Evolutionary conservation across 768 basidiomycete species (phyloP).

Genomic region (Mycena albidolilacea): DNA sequence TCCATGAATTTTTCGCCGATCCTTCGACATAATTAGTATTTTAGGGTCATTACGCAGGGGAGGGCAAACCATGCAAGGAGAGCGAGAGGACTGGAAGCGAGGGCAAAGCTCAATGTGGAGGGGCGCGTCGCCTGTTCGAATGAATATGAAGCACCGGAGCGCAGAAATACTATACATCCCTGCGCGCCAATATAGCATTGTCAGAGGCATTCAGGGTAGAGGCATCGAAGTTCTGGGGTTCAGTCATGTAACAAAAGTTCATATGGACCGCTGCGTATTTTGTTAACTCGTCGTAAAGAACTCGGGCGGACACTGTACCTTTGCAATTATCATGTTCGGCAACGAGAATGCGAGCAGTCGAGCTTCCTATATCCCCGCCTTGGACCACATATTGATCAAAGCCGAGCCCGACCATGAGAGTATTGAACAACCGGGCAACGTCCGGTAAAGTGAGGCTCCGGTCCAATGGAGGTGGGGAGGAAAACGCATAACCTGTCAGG

Average conservation of each 20-base stretch:
- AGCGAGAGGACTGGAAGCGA: slow-evolving; percentile 43
- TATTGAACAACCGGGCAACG: slow-evolving; percentile 43
- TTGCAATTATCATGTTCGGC: slow-evolving; percentile 42
- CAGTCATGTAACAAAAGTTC: slow-evolving; percentile 8
- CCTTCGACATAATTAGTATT: slow-evolving; percentile 35
- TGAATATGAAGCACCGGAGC: slow-evolving; percentile 34
- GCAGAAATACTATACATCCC: slow-evolving; percentile 7
- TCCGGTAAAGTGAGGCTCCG: slow-evolving; percentile 32
- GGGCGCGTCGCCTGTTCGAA: slow-evolving; percentile 43
- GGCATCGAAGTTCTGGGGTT: background rate
- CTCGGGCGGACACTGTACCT: slow-evolving; percentile 38
- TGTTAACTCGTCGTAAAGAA: background rate
- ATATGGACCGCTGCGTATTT: background rate
- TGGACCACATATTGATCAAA: slow-evolving; percentile 47
- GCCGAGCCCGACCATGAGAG: slow-evolving; percentile 49
- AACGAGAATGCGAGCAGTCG: slow-evolving; percentile 41
- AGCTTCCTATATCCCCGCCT: slow-evolving; percentile 50
- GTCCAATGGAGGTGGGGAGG: background rate
- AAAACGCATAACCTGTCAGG: background rate
- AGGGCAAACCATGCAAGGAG: slow-evolving; percentile 45
- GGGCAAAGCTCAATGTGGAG: slow-evolving; percentile 36
- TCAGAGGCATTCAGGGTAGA: background rate
- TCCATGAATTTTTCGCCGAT: slow-evolving; percentile 50
- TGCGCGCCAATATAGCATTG: background rate
- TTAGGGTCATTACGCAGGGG: background rate